A percentile compares a stretch with the other conserved stretches of the same genome.
phyloP scores from a whole-genome alignment of 1,284 basidiomycete genomes.

The Stygiomarasmius scandens region DNA sequence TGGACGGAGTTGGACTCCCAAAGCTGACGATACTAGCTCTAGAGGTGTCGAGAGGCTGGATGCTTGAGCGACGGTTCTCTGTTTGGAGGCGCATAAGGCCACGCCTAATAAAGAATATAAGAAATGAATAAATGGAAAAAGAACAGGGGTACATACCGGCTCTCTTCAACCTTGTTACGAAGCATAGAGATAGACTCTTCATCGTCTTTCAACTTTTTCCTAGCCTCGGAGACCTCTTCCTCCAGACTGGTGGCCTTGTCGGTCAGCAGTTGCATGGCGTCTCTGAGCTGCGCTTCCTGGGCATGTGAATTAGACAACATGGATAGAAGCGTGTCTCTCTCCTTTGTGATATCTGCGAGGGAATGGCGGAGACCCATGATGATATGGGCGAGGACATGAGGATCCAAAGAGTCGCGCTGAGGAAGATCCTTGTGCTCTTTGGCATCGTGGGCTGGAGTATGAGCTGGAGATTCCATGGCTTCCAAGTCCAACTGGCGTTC shows the following conservation, averaged over 20 bases:
- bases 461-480: conserved; percentile 55
- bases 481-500: conserved; percentile 64
- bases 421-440: conserved; percentile 19
- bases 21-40: conserved; percentile 46
- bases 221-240: conserved; percentile 60
- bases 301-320: conserved; percentile 51
- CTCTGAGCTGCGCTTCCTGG: conserved; percentile 60
- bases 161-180: conserved; percentile 88
- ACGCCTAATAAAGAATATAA: conserved; percentile 50
- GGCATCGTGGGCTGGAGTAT: conserved; percentile 38
- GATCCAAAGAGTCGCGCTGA: conserved; percentile 62
- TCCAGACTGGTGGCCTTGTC: conserved; percentile 67
- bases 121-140: background rate
- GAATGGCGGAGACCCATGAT: conserved; percentile 67
- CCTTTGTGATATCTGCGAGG: conserved; percentile 61
- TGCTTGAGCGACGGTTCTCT: conserved; percentile 71
- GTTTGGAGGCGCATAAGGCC: conserved; percentile 91
- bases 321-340: conserved; percentile 64
- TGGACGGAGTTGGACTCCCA: conserved; percentile 52
- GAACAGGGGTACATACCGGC: conserved; percentile 54
- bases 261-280: conserved; percentile 61
- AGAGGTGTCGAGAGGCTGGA: conserved; percentile 54
- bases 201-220: conserved; percentile 69
- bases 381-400: conserved; percentile 74
- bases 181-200: conserved; percentile 82